Evolutionary conservation across 345 rosid genomes (phyloP).

Genomic region (Reutealis trisperma): DNA sequence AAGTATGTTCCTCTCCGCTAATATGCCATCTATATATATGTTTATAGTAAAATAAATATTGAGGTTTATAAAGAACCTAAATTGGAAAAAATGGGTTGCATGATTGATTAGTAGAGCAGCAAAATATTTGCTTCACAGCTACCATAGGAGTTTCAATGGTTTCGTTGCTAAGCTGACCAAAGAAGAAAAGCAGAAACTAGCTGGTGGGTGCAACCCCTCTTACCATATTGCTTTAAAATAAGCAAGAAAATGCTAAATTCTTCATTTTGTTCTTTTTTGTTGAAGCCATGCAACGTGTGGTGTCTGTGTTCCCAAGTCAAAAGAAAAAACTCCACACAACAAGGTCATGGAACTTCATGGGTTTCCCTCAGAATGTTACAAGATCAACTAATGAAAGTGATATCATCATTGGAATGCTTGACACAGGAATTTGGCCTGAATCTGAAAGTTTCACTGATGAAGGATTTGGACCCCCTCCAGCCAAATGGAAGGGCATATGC

Average conservation of each 20-base stretch:
- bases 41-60: too few relatives aligned
- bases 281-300: conserved; percentile 2
- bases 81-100: not conserved
- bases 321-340: conserved; percentile 10
- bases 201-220: not conserved
- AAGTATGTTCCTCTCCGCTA: too few relatives aligned
- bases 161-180: conserved; percentile 11
- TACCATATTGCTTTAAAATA: too few relatives aligned
- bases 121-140: conserved; percentile 2
- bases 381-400: conserved; percentile 1
- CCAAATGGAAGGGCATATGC: conserved; percentile 12
- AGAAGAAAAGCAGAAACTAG: not conserved
- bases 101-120: not conserved
- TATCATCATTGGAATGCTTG: conserved; percentile 6
- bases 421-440: conserved; percentile 21
- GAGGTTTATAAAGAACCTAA: too few relatives aligned
- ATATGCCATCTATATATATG: too few relatives aligned
- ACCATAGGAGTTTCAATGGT: conserved; percentile 15
- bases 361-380: not conserved
- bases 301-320: conserved; percentile 2
- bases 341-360: conserved; percentile 17
- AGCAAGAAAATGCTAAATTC: too few relatives aligned
- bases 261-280: too few relatives aligned
- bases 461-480: conserved; percentile 11
- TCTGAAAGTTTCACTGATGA: conserved; percentile 10